Percentiles rank a stretch among this genome's conserved stretches.
Evolutionary conservation across 768 basidiomycete species (phyloP).

Genomic region (Mycena belliarum): DNA sequence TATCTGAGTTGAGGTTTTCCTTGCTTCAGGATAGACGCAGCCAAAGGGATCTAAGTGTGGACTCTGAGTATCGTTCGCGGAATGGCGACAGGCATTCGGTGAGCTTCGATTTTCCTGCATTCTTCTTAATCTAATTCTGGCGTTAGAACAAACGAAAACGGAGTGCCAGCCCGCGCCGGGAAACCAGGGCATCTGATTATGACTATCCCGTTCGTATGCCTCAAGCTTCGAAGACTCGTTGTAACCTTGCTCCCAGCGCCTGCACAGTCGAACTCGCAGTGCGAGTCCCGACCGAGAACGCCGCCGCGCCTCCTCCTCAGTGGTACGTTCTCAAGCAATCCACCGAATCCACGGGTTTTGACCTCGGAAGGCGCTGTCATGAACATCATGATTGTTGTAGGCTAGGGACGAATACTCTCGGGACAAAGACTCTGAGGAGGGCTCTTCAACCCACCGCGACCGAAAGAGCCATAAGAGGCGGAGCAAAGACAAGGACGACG

Average conservation of each 20-base stretch:
- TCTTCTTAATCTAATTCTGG: not conserved
- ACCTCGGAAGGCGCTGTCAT: slow-evolving; percentile 20
- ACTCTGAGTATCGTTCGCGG: slow-evolving; percentile 7
- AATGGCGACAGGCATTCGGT: slow-evolving; percentile 5
- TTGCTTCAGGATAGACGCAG: not conserved
- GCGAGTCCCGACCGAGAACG: slow-evolving; percentile 9
- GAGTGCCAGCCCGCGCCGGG: slow-evolving; percentile 8
- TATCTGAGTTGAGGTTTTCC: slow-evolving; percentile 1
- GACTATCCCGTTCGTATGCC: slow-evolving; percentile 3
- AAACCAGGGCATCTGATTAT: not conserved
- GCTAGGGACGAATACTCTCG: slow-evolving; percentile 12
- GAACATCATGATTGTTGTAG: slow-evolving; percentile 2
- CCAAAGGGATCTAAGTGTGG: not conserved
- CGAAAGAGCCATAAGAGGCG: slow-evolving; percentile 1
- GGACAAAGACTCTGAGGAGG: slow-evolving; percentile 10
- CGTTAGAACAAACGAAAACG: slow-evolving; percentile 2
- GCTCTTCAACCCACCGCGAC: slow-evolving; percentile 4
- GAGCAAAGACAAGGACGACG: slow-evolving; percentile 1
- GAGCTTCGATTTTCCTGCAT: not conserved
- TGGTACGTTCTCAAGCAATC: slow-evolving; percentile 14
- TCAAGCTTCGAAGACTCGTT: not conserved
- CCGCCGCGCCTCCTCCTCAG: slow-evolving; percentile 1
- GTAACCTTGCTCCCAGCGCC: slow-evolving; percentile 2
- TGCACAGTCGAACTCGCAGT: not conserved
- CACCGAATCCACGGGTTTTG: slow-evolving; percentile 8